Evolutionary conservation across 306 rosid genomes (phyloP), one percentile per base, ranked within the genome.

Genomic region (Potentilla sterilis): DNA sequence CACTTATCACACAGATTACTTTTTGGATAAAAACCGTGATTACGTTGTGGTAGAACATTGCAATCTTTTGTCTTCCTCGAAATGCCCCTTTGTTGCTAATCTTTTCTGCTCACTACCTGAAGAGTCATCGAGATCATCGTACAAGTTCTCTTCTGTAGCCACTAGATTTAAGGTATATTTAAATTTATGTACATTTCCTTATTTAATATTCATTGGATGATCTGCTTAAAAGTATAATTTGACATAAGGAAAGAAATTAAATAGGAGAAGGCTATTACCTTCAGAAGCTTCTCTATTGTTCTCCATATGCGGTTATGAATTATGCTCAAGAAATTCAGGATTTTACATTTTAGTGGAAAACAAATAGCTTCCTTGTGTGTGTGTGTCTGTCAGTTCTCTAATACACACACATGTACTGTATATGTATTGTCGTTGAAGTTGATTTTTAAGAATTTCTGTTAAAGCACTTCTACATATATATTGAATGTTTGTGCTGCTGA

Each of bases 21-120:
- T 95, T 78, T 74, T 95, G 78, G 99, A 92, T 82, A 95, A 95
- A 83, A 95, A 95, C 74, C 97, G 99, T 80, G 99, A 95, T 82
- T 95, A 95, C 87, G 88, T 95, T 81, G 97, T 95, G 77, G 88
- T 89, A 61, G 99, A 95, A 49, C 99, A 95, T 82, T 89, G 99
- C 86, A 90, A 83, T 81, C 87, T 95, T 22, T 82, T 95, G 77
- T 88, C 91, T 88, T 89, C 91, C 78, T 95, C 99, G 70, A 88
- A 86, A 82, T 86, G 96, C 85, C 84, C 86, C 69, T 87, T 92
- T 49, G 86, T 95, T 58, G 91, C 96, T 80, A 89, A 89, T 64
- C 96, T 92, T 81, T 89, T 92, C 74, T 85, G 86, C 78, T 82
- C 85, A 67, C 83, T 76, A 38, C 89, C 85, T 4, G 97, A 90